Evolutionary conservation across 1,284 basidiomycete genomes (phyloP).

Genomic region (Boletus austroedulis): DNA sequence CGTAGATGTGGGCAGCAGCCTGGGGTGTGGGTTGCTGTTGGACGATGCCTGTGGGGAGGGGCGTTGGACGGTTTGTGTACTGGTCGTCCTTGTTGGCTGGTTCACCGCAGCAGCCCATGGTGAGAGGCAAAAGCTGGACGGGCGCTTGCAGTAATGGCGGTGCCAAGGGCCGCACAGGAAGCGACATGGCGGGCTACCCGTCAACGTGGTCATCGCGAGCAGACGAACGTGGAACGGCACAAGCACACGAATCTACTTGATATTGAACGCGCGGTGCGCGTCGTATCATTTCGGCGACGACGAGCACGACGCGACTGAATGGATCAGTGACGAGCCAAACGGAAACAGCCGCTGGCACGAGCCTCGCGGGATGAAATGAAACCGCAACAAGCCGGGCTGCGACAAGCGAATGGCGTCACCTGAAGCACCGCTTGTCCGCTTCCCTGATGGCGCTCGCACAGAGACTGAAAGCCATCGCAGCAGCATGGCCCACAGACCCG

Average conservation of each 20-base stretch:
- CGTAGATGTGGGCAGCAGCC: slow-evolving; percentile 28
- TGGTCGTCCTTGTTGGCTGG: slow-evolving; percentile 35
- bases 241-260: too few relatives aligned
- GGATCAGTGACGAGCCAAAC: neutral
- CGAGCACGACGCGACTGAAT: too few relatives aligned
- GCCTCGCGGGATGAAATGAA: slow-evolving; percentile 4
- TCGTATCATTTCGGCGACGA: too few relatives aligned
- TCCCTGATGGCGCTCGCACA: slow-evolving; percentile 38
- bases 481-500: slow-evolving; percentile 62
- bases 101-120: slow-evolving; percentile 61
- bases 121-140: slow-evolving; percentile 2
- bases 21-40: slow-evolving; percentile 52
- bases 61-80: slow-evolving; percentile 33
- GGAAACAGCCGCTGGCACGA: slow-evolving; percentile 6
- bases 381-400: neutral
- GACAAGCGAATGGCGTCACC: neutral
- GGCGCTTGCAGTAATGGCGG: slow-evolving; percentile 19
- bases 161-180: slow-evolving; percentile 3
- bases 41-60: slow-evolving; percentile 31
- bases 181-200: slow-evolving; percentile 8
- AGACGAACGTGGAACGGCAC: too few relatives aligned
- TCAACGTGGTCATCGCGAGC: neutral
- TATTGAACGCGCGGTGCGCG: too few relatives aligned
- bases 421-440: too few relatives aligned
- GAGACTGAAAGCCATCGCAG: slow-evolving; percentile 52